Conservation (phyloP, 148 eudicot species). For the Vaccinium vitisidaea region DNA sequence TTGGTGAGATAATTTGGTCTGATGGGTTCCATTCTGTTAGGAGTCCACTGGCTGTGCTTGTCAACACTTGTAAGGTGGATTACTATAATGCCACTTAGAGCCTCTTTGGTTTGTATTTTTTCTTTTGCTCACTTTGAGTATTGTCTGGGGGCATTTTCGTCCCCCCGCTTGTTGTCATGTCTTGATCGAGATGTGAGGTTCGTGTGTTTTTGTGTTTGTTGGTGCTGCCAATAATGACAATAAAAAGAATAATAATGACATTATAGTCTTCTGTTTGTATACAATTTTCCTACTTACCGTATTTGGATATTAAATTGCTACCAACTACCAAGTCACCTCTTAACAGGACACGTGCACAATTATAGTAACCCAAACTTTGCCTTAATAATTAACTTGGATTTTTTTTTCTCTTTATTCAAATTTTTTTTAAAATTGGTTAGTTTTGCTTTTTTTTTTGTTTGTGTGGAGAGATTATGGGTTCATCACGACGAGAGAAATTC, state of each 20-base stretch:
- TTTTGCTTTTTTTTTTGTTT: too few species aligned
- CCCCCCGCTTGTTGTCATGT: not conserved
- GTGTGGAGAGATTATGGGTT: too few species aligned
- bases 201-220: not conserved
- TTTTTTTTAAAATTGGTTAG: too few species aligned
- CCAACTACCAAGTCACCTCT: too few species aligned
- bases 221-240: not conserved
- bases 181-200: not conserved
- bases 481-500: too few species aligned
- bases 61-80: slow-evolving; percentile 20
- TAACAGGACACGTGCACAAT: too few species aligned
- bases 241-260: not conserved
- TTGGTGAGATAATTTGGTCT: slow-evolving; percentile 51
- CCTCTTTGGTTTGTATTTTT: not conserved
- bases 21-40: slow-evolving; percentile 45
- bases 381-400: too few species aligned
- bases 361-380: too few species aligned
- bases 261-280: too few species aligned
- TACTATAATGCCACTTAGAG: not conserved
- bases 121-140: not conserved
- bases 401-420: too few species aligned
- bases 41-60: slow-evolving; percentile 44
- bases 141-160: not conserved
- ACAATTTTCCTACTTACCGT: too few species aligned
- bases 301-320: too few species aligned